phyloP scores from a whole-genome alignment of 1,284 basidiomycete species.

The Leccinum subrobustum region DNA sequence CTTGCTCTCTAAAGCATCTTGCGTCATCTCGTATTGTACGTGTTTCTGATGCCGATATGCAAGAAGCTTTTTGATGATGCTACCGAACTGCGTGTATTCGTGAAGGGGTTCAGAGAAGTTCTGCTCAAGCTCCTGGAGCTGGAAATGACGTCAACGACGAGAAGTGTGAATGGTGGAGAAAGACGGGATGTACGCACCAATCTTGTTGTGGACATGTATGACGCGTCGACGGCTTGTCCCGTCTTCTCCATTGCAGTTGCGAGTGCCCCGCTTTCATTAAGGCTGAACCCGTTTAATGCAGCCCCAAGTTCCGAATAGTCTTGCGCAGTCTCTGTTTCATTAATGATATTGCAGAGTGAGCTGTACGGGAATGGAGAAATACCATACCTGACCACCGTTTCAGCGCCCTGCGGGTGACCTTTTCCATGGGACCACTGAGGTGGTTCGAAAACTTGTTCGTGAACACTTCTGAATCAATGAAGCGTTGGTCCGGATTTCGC shows the following conservation, averaged over 20 bases:
- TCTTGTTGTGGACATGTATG: slow-evolving; percentile 89
- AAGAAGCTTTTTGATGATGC: slow-evolving; percentile 91
- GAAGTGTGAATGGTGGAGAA: slow-evolving; percentile 8
- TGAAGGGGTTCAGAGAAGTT: slow-evolving; percentile 95
- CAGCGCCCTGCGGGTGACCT: slow-evolving; percentile 86
- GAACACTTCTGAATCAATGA: slow-evolving; percentile 94
- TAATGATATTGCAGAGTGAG: slow-evolving; percentile 6
- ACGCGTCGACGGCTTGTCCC: slow-evolving; percentile 93
- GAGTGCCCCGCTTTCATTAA: slow-evolving; percentile 77
- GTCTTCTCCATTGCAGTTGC: slow-evolving; percentile 86
- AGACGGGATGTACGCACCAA: slow-evolving; percentile 49
- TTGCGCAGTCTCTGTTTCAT: slow-evolving; percentile 69
- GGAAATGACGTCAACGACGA: slow-evolving; percentile 16
- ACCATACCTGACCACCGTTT: slow-evolving; percentile 89
- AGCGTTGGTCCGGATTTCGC: slow-evolving; percentile 88
- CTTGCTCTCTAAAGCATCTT: slow-evolving; percentile 87
- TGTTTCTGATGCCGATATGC: slow-evolving; percentile 98
- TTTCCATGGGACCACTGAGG: slow-evolving; percentile 90
- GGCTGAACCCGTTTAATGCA: slow-evolving; percentile 92
- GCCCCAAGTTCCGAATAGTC: slow-evolving; percentile 96
- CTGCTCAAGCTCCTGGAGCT: slow-evolving; percentile 91
- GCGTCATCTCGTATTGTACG: slow-evolving; percentile 96
- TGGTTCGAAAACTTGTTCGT: slow-evolving; percentile 96
- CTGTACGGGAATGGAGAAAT: neutral
- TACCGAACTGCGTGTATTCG: slow-evolving; percentile 94